Evolutionary conservation across 345 rosid genomes (phyloP), one percentile per base, ranked within the genome.

Genomic region (Melaleuca quinquenervia): DNA sequence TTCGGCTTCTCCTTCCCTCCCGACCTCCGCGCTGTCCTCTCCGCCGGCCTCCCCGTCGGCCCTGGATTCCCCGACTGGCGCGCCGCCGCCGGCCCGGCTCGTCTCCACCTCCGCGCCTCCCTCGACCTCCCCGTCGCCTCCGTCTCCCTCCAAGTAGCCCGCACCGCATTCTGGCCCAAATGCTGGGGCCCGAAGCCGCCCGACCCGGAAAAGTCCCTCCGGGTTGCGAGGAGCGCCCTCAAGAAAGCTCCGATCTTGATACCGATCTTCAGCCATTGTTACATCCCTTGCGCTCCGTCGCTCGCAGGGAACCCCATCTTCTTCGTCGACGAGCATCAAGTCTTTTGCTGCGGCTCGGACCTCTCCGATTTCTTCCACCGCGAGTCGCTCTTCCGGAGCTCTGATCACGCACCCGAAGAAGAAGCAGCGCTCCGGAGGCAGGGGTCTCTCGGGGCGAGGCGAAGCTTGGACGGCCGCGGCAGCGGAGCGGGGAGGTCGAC

Each of bases 61-160:
- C 92, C 98, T 0, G 98, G 98, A 3, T 97, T 97, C 84, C 99
- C 99, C 0, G 98, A 96, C 88, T 97, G 99, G 99, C 95, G 99
- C 45, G 56, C 56, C 41, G 90, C 98, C 53, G 70, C 93, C 22
- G 95, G 97, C 29, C 85, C 98, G 95, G 90, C 89, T 0, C 96
- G 98, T 11, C 92, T 94, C 53, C 96, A 92, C 88, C 98, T 97
- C 3, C 96, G 99, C 15, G 92, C 98, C 13, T 92, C 95, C 82
- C 92, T 97, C 29, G 98, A 97, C 86, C 96, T 97, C 76, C 98
- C 99, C 1, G 91, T 93, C 27, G 98, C 98, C 58, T 97, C 98
- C 60, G 94, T 97, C 41, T 96, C 98, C 60, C 92, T 96, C 87
- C 99, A 97, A 89, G 94, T 97, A 83, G 98, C 98, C 75, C 93